These are phyloP conservation scores for Starmerella davenportii DNA, from an alignment of 805 yeast species.

Conservation along the genomic window DNA sequence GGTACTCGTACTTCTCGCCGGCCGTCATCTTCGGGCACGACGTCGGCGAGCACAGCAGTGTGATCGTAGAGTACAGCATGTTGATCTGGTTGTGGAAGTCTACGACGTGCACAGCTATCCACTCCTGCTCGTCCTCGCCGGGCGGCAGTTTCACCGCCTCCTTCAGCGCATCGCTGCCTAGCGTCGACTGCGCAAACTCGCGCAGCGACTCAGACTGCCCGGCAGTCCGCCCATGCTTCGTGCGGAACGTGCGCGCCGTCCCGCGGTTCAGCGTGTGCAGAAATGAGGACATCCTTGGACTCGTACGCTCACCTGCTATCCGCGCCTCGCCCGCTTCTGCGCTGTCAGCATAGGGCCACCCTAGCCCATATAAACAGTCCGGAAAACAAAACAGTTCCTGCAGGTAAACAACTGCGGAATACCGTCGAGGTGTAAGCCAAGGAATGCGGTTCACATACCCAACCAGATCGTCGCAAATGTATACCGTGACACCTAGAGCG, in stretches of 20 bases:
- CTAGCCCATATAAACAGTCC: too few species aligned
- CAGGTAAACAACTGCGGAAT: too few species aligned
- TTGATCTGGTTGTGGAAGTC: slow-evolving; percentile 92
- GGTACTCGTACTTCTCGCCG: slow-evolving; percentile 86
- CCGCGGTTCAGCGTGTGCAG: slow-evolving; percentile 16
- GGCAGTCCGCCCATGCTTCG: slow-evolving; percentile 18
- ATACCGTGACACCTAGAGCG: too few species aligned
- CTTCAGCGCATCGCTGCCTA: slow-evolving; percentile 78
- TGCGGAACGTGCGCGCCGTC: slow-evolving; percentile 24
- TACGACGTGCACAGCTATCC: slow-evolving; percentile 96
- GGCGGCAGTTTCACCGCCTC: slow-evolving; percentile 88
- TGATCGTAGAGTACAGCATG: slow-evolving; percentile 89
- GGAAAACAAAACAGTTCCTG: too few species aligned
- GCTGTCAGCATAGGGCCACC: too few species aligned
- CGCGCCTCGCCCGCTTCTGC: too few species aligned
- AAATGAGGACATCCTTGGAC: slow-evolving; percentile 8
- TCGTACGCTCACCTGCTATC: neutral
- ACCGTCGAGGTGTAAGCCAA: too few species aligned
- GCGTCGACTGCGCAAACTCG: slow-evolving; percentile 80
- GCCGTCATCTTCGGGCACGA: slow-evolving; percentile 97
- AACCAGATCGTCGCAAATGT: too few species aligned
- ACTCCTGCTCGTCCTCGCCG: slow-evolving; percentile 80
- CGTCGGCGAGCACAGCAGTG: slow-evolving; percentile 89
- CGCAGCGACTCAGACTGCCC: slow-evolving; percentile 31
- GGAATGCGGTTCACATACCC: too few species aligned